phyloP scores from a whole-genome alignment of 306 rosid genomes.

The Prunus campanulata region DNA sequence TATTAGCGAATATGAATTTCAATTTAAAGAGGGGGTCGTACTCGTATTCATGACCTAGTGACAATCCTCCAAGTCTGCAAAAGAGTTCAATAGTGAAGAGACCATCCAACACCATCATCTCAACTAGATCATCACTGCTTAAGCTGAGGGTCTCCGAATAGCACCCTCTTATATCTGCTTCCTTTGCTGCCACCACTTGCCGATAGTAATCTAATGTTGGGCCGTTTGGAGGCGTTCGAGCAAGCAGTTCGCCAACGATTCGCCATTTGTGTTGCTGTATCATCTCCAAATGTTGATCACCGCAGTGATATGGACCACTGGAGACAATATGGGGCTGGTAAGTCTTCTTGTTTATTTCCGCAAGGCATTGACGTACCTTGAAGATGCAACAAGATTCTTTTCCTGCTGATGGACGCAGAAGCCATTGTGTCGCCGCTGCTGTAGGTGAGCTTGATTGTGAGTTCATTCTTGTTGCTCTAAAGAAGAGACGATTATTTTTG shows the following conservation, averaged over 20 bases:
- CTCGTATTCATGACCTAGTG: slow-evolving; percentile 15
- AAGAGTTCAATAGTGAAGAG: slow-evolving; percentile 54
- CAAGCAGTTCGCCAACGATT: slow-evolving; percentile 36
- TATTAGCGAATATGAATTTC: slow-evolving; percentile 37
- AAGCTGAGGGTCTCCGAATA: slow-evolving; percentile 41
- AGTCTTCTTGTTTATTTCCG: slow-evolving; percentile 33
- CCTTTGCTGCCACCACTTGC: slow-evolving; percentile 17
- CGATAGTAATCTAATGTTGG: slow-evolving; percentile 5
- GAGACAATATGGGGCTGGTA: slow-evolving; percentile 57
- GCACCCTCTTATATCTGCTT: slow-evolving; percentile 38
- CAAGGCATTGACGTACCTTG: slow-evolving; percentile 38
- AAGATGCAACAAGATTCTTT: slow-evolving; percentile 42
- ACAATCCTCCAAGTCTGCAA: slow-evolving; percentile 26
- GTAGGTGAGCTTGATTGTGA: too few species aligned
- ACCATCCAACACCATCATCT: slow-evolving; percentile 63
- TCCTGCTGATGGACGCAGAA: slow-evolving; percentile 24
- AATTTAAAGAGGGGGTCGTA: slow-evolving; percentile 42
- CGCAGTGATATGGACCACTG: slow-evolving; percentile 55
- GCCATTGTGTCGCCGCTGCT: not conserved
- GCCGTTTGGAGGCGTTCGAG: slow-evolving; percentile 16
- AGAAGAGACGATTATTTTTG: too few species aligned
- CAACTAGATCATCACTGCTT: slow-evolving; percentile 26
- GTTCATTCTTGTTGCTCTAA: too few species aligned
- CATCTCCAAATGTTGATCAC: slow-evolving; percentile 36
- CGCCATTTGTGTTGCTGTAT: slow-evolving; percentile 57